Evolutionary conservation across 2,329 filamentous ascomycete genomes (phyloP).

Genomic region (Fusarium penzigii): DNA sequence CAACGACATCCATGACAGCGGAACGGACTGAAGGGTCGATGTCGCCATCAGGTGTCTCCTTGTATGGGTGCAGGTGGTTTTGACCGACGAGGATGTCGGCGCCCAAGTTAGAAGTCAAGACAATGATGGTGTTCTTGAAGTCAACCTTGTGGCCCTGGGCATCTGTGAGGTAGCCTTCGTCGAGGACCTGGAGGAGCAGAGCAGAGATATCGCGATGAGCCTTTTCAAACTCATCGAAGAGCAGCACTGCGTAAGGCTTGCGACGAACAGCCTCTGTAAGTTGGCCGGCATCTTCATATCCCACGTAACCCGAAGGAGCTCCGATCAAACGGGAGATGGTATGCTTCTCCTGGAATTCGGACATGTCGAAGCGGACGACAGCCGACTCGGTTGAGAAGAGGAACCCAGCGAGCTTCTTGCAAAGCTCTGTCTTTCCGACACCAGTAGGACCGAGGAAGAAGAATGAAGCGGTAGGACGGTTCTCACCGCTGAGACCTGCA

Average conservation of each 20-base stretch:
- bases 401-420: constrained; percentile 92
- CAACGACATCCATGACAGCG: constrained; percentile 87
- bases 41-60: constrained; percentile 63
- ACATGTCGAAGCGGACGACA: constrained; percentile 95
- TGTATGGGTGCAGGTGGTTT: constrained; percentile 64
- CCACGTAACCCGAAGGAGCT: constrained; percentile 90
- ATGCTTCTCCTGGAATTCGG: constrained; percentile 96
- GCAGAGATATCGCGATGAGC: constrained; percentile 94
- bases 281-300: constrained; percentile 95
- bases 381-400: constrained; percentile 90
- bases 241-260: constrained; percentile 90
- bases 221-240: constrained; percentile 98
- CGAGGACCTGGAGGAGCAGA: constrained; percentile 87
- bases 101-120: constrained; percentile 92
- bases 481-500: constrained; percentile 87
- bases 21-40: constrained; percentile 73
- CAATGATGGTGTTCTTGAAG: constrained; percentile 95
- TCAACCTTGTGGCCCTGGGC: constrained; percentile 95
- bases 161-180: constrained; percentile 95
- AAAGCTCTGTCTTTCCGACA: constrained; percentile 95
- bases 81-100: constrained; percentile 85
- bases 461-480: constrained; percentile 88
- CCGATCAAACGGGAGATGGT: constrained; percentile 93
- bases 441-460: constrained; percentile 98
- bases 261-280: constrained; percentile 92